Base-by-base conservation (phyloP, 208 protist species). In the Porcisia deanei region DNA sequence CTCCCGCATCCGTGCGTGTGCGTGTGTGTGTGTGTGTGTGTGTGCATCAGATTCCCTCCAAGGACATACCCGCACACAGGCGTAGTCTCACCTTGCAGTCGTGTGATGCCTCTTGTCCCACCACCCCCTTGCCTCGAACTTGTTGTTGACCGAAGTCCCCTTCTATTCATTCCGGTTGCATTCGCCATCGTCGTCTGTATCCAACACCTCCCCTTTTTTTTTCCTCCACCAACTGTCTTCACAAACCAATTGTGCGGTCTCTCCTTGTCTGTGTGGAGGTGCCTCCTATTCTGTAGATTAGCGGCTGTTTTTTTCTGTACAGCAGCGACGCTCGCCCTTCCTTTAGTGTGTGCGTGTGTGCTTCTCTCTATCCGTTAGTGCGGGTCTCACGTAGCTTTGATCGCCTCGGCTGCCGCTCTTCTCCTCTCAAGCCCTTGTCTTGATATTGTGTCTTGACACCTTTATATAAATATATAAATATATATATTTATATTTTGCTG, bases 281-380 rank as follows among this genome's bases (percentile, higher is more conserved):
- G 22, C 45, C 20, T 20, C 18, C 41, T 66, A 43, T 57, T 82
- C 20, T 14, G 59, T 25, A 59, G 60, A 37, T 77, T 64, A 18
- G 45, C 65, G 58, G 70, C 60, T 79, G 55, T 54, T 71, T 14
- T 73, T n/a, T 67, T 7, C 47, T 52, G 47, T 18, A 67, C 63
- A 67, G 63, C 41, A 47, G 63, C 47, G 41, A 30, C 63, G 22
- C 63, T 43, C 41, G 22, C 41, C 41, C 63, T 49, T 49, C 58
- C 10, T 52, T 12, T 12, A 1, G 47, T 52, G 47, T 52, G 47
- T 52, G 47, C 10, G 47, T 12, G 47, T 12, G 47, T 12, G 47
- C 10, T 12, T 52, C 47, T 52, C 47, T 52, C 47, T 52, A 5
- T 20, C 2, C 10, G 39, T 64, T 47, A 16, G 41, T 34, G 34